These are phyloP conservation scores for Manihot esculenta DNA, from an alignment of 441 rosid genomes.

Conservation along the genomic window DNA sequence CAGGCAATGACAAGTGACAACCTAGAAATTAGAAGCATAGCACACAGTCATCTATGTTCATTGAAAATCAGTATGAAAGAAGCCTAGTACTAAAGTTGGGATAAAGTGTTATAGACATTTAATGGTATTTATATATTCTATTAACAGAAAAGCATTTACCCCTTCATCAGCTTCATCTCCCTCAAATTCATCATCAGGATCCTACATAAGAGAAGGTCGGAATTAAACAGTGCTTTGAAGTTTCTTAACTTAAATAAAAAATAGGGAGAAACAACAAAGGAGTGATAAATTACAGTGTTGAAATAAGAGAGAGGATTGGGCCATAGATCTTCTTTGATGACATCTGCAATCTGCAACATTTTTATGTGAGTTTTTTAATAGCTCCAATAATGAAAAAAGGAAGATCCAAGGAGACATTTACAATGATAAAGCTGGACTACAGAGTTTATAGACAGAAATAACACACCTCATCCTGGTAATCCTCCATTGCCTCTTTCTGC, in stretches of 20 bases:
- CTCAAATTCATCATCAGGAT: conserved; percentile 80
- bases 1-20: background rate
- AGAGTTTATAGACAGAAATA: conserved; percentile 6
- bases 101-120: background rate
- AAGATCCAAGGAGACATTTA: background rate
- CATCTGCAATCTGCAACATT: conserved; percentile 73
- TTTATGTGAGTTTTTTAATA: background rate
- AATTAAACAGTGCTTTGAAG: conserved; percentile 11
- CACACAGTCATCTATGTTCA: background rate
- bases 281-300: conserved; percentile 52
- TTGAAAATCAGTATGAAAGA: background rate
- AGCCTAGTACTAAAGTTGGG: background rate
- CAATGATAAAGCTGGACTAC: background rate
- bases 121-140: background rate
- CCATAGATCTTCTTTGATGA: conserved; percentile 94
- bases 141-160: conserved; percentile 35
- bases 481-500: conserved; percentile 54
- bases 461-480: conserved; percentile 73
- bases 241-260: background rate
- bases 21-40: background rate
- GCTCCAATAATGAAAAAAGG: background rate
- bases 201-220: conserved; percentile 41
- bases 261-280: background rate
- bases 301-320: conserved; percentile 90
- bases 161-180: conserved; percentile 68